Conservation (phyloP, 2,329 filamentous ascomycete species). For the Neoarthrinium moseri region DNA sequence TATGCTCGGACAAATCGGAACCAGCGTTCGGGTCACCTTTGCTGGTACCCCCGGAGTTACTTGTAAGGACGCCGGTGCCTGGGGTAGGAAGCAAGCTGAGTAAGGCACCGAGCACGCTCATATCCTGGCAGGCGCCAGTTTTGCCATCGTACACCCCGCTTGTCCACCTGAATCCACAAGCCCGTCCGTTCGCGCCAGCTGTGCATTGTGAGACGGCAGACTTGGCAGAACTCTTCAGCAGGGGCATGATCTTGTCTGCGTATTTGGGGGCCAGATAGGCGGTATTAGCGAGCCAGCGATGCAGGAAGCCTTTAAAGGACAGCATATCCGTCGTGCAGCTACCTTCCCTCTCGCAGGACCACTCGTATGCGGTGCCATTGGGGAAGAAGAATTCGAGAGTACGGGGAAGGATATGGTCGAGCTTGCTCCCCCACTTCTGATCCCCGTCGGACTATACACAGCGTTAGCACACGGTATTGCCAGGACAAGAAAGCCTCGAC, state of each 20-base stretch:
- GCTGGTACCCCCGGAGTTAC: conserved; percentile 51
- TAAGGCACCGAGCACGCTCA: conserved; percentile 54
- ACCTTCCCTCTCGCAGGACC: conserved; percentile 58
- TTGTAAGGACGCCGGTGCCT: conserved; percentile 41
- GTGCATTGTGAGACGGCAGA: conserved; percentile 64
- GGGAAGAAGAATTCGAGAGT: conserved; percentile 54
- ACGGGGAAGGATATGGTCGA: conserved; percentile 54
- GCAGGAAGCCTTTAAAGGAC: conserved; percentile 70
- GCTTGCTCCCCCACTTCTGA: conserved; percentile 52
- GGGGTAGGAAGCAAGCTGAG: conserved; percentile 33
- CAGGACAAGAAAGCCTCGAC: too few species aligned
- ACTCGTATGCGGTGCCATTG: conserved; percentile 61
- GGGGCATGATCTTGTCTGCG: conserved; percentile 51
- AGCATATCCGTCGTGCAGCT: conserved; percentile 71
- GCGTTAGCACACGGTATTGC: too few species aligned
- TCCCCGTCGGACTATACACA: conserved; percentile 50
- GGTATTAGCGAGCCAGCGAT: conserved; percentile 62
- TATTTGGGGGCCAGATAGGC: conserved; percentile 63
- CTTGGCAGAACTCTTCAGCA: conserved; percentile 55
- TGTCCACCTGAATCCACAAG: conserved; percentile 65
- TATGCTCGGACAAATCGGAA: conserved; percentile 28
- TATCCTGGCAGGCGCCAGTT: conserved; percentile 54
- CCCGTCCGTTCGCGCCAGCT: conserved; percentile 54
- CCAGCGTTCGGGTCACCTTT: conserved; percentile 42
- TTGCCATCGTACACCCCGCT: conserved; percentile 37